phyloP scores from a whole-genome alignment of 495 filamentous ascomycete genomes.

The Aeminium ludgeri region DNA sequence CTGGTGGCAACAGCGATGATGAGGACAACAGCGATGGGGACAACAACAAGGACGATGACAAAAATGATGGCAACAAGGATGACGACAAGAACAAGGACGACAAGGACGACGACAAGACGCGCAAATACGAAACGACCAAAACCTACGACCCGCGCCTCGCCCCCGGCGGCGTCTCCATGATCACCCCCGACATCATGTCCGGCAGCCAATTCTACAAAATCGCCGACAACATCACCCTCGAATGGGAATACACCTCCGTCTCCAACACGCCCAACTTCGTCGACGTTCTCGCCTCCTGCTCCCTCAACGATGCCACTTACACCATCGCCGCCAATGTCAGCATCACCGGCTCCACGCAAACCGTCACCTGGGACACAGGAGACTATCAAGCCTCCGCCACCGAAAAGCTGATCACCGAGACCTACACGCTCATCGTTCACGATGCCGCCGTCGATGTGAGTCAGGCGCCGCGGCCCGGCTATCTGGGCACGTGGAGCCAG shows the following conservation, averaged over 20 bases:
- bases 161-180: constrained; percentile 64
- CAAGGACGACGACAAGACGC: not conserved
- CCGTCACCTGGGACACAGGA: constrained; percentile 63
- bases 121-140: constrained; percentile 24
- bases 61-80: not conserved
- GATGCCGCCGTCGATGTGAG: constrained; percentile 49
- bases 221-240: constrained; percentile 67
- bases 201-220: constrained; percentile 72
- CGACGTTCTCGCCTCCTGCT: constrained; percentile 70
- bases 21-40: not conserved
- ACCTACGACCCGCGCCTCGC: constrained; percentile 43
- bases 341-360: constrained; percentile 34
- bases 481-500: constrained; percentile 45
- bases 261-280: constrained; percentile 57
- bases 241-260: constrained; percentile 90
- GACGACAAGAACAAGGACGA: not conserved
- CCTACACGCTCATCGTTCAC: constrained; percentile 72
- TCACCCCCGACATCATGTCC: constrained; percentile 44
- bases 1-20: too few species aligned
- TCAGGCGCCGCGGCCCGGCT: constrained; percentile 50
- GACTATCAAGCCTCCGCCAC: constrained; percentile 44
- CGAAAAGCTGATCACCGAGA: constrained; percentile 46
- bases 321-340: constrained; percentile 50
- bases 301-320: constrained; percentile 44
- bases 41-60: not conserved